Evolutionary conservation across 2,329 filamentous ascomycete genomes (phyloP).

Genomic region (Cercospora beticola): DNA sequence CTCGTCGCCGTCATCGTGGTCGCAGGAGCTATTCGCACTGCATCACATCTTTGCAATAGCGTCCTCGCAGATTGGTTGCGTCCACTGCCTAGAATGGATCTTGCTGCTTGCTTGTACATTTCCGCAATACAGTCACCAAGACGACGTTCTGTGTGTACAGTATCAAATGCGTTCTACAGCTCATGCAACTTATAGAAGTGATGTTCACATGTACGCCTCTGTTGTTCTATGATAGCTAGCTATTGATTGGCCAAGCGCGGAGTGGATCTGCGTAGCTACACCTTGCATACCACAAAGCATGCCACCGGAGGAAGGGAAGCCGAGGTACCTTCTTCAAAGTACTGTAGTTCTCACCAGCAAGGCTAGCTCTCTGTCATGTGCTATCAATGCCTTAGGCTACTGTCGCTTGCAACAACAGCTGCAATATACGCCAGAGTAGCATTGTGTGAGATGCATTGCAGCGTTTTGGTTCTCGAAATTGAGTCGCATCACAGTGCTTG

Average conservation of each 20-base stretch:
- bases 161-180: neutral
- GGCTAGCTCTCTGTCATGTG: neutral
- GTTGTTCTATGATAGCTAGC: neutral
- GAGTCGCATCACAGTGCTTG: neutral
- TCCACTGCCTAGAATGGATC: neutral
- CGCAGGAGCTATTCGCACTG: neutral
- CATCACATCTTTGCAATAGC: neutral
- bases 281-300: constrained; percentile 2
- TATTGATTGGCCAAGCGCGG: neutral
- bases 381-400: neutral
- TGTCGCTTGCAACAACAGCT: neutral
- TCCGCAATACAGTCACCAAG: neutral
- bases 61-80: neutral
- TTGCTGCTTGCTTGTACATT: neutral
- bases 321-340: neutral
- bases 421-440: neutral
- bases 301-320: constrained; percentile 7
- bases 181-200: neutral
- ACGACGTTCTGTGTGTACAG: neutral
- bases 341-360: neutral
- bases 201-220: neutral
- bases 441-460: neutral
- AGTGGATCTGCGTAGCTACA: neutral
- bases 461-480: neutral
- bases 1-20: neutral